phyloP scores from a whole-genome alignment of 805 yeast species.

The Zygosaccharomyces rouxii region DNA sequence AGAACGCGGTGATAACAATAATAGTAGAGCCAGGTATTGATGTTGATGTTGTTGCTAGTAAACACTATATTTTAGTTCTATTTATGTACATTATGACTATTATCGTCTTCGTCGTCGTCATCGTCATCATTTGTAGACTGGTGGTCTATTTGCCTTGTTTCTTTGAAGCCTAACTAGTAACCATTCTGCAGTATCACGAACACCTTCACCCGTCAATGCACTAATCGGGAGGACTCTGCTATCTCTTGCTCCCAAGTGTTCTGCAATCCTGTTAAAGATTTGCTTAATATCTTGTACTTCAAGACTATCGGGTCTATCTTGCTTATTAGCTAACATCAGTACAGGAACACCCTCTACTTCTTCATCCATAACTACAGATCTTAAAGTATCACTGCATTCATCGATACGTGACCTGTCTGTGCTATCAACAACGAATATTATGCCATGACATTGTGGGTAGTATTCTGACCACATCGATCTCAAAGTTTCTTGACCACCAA shows the following conservation, averaged over 20 bases:
- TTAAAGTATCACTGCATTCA: constrained; percentile 70
- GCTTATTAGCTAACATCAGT: constrained; percentile 92
- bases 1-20: background rate
- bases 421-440: constrained; percentile 88
- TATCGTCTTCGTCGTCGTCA: no score
- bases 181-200: constrained; percentile 88
- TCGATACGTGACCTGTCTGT: constrained; percentile 77
- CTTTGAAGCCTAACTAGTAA: constrained; percentile 60
- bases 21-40: background rate
- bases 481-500: constrained; percentile 90
- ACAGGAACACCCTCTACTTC: constrained; percentile 76
- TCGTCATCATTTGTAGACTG: constrained; percentile 28
- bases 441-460: constrained; percentile 82
- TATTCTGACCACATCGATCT: constrained; percentile 85
- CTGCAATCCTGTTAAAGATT: constrained; percentile 75
- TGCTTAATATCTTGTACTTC: constrained; percentile 79
- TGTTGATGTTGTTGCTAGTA: no score
- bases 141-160: constrained; percentile 39
- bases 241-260: constrained; percentile 84
- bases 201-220: constrained; percentile 75
- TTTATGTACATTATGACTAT: background rate
- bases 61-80: background rate
- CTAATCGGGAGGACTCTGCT: constrained; percentile 85
- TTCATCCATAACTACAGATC: constrained; percentile 52
- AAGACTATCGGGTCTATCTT: constrained; percentile 67